Conservation (phyloP, 768 basidiomycete species). For the Kwoniella pini region DNA sequence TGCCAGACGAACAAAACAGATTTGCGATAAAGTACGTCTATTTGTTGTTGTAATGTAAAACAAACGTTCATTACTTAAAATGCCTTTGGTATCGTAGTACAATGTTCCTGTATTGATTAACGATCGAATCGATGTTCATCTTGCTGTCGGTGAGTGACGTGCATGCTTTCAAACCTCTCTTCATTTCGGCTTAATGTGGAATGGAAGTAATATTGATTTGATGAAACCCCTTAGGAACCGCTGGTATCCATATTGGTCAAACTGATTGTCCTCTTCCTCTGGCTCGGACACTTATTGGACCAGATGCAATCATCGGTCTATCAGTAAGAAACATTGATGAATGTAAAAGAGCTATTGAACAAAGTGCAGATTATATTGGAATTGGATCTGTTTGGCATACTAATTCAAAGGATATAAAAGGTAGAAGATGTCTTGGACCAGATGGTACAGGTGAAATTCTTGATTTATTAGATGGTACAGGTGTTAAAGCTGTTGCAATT, state of each 20-base stretch:
- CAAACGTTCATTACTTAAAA: neutral
- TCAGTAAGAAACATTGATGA: conserved; percentile 72
- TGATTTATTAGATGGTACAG: conserved; percentile 64
- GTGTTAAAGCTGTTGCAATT: conserved; percentile 76
- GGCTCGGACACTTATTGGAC: conserved; percentile 69
- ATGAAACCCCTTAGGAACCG: conserved; percentile 39
- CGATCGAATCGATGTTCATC: conserved; percentile 71
- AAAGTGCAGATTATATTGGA: conserved; percentile 75
- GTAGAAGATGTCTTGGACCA: conserved; percentile 69
- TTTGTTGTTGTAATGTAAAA: neutral
- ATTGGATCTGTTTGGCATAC: conserved; percentile 84
- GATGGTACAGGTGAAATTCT: conserved; percentile 71
- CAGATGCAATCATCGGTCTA: conserved; percentile 73
- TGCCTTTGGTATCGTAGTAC: conserved; percentile 56
- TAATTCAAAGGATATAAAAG: conserved; percentile 66
- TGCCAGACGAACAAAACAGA: conserved; percentile 66
- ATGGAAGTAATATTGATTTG: neutral
- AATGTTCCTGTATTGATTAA: conserved; percentile 76
- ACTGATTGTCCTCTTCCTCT: conserved; percentile 72
- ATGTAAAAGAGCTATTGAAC: conserved; percentile 62
- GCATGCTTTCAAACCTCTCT: neutral
- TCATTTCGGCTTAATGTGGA: neutral
- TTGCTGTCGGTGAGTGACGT: conserved; percentile 65
- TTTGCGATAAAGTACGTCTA: conserved; percentile 64
- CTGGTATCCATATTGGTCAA: conserved; percentile 88